A percentile compares a stretch with the other conserved stretches of the same genome.
Conservation (phyloP, 805 yeast genomes). For the Wickerhamiella brachini region DNA sequence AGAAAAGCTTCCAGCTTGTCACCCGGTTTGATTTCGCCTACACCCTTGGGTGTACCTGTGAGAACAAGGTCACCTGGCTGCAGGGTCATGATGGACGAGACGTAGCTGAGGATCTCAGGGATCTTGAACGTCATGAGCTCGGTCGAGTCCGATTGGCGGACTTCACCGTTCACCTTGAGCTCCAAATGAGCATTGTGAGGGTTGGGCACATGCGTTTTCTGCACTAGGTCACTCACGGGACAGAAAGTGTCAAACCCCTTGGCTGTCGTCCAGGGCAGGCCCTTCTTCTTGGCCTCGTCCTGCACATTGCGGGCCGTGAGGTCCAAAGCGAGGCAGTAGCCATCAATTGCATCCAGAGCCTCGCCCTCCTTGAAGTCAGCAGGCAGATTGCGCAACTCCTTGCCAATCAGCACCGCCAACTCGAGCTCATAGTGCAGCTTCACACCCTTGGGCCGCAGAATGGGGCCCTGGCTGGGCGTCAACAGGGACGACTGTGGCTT, state of each 20-base stretch:
- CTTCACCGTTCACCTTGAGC: slow-evolving; percentile 55
- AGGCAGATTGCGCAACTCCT: slow-evolving; percentile 47
- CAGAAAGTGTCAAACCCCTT: slow-evolving; percentile 94
- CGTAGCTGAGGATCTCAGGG: slow-evolving; percentile 61
- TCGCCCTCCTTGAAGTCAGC: slow-evolving; percentile 43
- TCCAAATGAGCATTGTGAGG: slow-evolving; percentile 57
- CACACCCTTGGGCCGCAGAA: slow-evolving; percentile 69
- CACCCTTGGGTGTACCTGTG: slow-evolving; percentile 98
- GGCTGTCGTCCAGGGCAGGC: slow-evolving; percentile 92
- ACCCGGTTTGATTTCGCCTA: slow-evolving; percentile 72
- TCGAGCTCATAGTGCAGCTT: slow-evolving; percentile 88
- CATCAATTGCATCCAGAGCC: slow-evolving; percentile 67
- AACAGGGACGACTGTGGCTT: slow-evolving; percentile 78
- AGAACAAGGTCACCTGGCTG: slow-evolving; percentile 81
- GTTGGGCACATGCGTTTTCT: slow-evolving; percentile 50
- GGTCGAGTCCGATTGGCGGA: slow-evolving; percentile 59
- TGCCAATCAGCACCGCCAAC: slow-evolving; percentile 62
- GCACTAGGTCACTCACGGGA: slow-evolving; percentile 68
- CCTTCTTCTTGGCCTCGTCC: slow-evolving; percentile 84
- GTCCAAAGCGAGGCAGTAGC: slow-evolving; percentile 83
- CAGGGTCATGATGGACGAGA: slow-evolving; percentile 82
- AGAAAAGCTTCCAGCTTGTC: slow-evolving; percentile 59
- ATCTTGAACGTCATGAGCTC: slow-evolving; percentile 79
- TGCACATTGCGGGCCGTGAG: slow-evolving; percentile 94
- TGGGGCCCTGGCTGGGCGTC: slow-evolving; percentile 53